Base-by-base conservation (phyloP, 495 filamentous ascomycete genomes). In the Parachaetomium inaequale region DNA sequence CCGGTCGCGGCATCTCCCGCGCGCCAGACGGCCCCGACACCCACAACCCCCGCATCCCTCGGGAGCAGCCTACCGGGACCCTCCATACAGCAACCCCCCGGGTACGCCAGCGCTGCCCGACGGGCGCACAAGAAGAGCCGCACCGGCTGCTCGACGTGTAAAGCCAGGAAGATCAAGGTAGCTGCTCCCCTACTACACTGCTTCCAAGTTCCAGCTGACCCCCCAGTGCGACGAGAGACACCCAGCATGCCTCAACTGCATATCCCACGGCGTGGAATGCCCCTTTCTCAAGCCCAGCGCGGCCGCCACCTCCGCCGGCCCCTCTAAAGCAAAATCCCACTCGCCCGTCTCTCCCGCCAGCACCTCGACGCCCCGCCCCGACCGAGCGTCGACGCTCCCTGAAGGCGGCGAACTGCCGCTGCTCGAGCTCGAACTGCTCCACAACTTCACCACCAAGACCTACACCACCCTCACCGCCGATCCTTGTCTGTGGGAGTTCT, bases 131-230 rank as follows among this genome's bases (percentile, higher is more conserved):
- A 65, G 31, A 78, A 78, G 72, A 75, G 74, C 47, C 70, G 76
- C 28, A 76, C 73, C 4, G 76, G 76, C 12, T 78, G 76, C 55
- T 51, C 62, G n/a, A 70, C 59, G 1, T 78, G 76, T 62, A 78
- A 78, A 61, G 55, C 69, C 17, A 59, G 76, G 21, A 78, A 78
- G 61, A 76, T 78, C 55, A 78, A 78, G 70, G 75, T 74, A 40
- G 25, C 43, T n/a, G 25, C 25, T 15, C 25, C 28, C 49, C 12
- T 29, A 4, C 17, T 19, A n/a, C 50, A 0, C 11, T 53, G 11
- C n/a, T 5, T 7, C 31, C 50, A 36, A n/a, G n/a, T n/a, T n/a
- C n/a, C 14, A 14, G 8, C 31, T 36, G 7, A 34, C 10, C 19
- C 31, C 17, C 10, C 7, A 77, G 76, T 79, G 77, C 58, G 77